These are phyloP conservation scores for Tetracladium setigerum DNA, from an alignment of 495 filamentous ascomycete species.

Conservation along the genomic window DNA sequence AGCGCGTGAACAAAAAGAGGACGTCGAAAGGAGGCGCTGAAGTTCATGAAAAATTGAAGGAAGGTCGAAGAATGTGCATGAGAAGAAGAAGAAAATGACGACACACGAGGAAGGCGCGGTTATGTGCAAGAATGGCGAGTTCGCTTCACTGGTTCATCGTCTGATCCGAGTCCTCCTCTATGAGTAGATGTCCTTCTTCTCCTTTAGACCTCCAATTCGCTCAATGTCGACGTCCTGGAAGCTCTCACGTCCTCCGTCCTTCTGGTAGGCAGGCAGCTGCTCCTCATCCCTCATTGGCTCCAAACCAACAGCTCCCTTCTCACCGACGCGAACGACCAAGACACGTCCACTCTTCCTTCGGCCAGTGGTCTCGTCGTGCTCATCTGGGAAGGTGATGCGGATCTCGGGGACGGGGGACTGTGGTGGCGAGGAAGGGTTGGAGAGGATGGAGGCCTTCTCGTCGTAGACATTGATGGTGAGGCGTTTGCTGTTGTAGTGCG, in stretches of 20 bases:
- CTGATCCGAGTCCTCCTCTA: not conserved
- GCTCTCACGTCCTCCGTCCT: conserved; percentile 54
- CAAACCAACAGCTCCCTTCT: conserved; percentile 68
- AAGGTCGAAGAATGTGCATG: too few species aligned
- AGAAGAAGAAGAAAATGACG: not conserved
- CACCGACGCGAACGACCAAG: conserved; percentile 88
- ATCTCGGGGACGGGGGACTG: conserved; percentile 90
- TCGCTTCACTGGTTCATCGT: too few species aligned
- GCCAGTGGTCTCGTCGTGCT: conserved; percentile 74
- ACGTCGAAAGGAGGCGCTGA: too few species aligned
- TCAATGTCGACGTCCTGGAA: conserved; percentile 93
- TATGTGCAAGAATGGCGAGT: not conserved
- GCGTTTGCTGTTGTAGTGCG: conserved; percentile 48
- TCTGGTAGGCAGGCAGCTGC: conserved; percentile 78
- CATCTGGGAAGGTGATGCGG: conserved; percentile 96
- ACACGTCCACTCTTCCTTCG: conserved; percentile 78
- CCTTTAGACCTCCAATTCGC: conserved; percentile 87
- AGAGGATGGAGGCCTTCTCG: conserved; percentile 61
- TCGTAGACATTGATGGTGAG: conserved; percentile 64
- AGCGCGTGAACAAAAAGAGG: too few species aligned
- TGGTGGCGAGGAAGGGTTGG: conserved; percentile 66
- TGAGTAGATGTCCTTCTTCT: conserved; percentile 51
- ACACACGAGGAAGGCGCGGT: not conserved
- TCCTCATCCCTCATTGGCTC: conserved; percentile 74
- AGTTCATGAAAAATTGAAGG: too few species aligned